Percentiles rank a stretch among this genome's conserved stretches.
Evolutionary conservation across 495 filamentous ascomycete genomes (phyloP).

Genomic region (Rostrohypoxylon terebratum): DNA sequence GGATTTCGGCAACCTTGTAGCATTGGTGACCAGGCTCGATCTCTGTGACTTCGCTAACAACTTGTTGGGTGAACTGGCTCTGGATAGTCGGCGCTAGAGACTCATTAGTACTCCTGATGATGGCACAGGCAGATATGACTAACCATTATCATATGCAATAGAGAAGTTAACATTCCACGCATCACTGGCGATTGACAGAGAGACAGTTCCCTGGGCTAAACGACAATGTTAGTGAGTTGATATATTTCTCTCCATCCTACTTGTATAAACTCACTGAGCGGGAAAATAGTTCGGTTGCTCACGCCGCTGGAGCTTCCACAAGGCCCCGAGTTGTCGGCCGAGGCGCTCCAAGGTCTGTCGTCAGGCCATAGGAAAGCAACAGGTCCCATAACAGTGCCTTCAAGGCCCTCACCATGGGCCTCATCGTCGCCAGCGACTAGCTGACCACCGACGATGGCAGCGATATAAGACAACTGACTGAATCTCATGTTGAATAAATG

Average conservation of each 20-base stretch:
- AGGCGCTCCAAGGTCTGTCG: conserved; percentile 59
- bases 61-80: conserved; percentile 56
- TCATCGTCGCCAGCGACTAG: conserved; percentile 34
- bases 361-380: conserved; percentile 66
- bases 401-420: conserved; percentile 48
- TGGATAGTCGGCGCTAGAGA: conserved; percentile 55
- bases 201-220: conserved; percentile 48
- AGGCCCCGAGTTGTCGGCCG: conserved; percentile 60
- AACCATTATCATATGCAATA: conserved; percentile 60
- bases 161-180: conserved; percentile 62
- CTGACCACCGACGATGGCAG: conserved; percentile 28
- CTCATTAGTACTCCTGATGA: neutral
- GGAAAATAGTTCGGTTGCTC: conserved; percentile 59
- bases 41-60: conserved; percentile 55
- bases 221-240: conserved; percentile 16
- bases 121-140: conserved; percentile 11
- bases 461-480: conserved; percentile 39
- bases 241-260: neutral
- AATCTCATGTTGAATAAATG: conserved; percentile 40
- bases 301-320: conserved; percentile 59
- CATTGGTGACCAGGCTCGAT: conserved; percentile 63
- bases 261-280: conserved; percentile 44
- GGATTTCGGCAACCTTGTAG: conserved; percentile 59
- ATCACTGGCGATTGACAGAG: conserved; percentile 57
- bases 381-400: conserved; percentile 60